Evolutionary conservation across 768 basidiomycete genomes (phyloP).

Genomic region (Termitomyces sp.): DNA sequence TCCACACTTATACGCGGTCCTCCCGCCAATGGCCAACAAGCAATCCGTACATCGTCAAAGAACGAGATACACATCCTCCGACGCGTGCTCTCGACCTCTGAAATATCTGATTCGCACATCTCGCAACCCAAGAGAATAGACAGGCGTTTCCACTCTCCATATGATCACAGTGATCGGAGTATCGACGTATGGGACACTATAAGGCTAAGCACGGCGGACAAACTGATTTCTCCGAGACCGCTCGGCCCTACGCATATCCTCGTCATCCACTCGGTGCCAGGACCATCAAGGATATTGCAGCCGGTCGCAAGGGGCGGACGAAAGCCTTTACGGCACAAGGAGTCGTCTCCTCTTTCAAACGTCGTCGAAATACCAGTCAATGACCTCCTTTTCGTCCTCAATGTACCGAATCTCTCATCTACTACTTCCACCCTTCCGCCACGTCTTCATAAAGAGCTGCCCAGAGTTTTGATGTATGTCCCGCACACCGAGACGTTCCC

Average conservation of each 20-base stretch:
- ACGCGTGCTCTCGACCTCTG: conserved; percentile 22
- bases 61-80: conserved; percentile 15
- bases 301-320: neutral
- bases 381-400: conserved; percentile 30
- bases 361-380: conserved; percentile 30
- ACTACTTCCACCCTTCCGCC: conserved; percentile 19
- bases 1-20: conserved; percentile 17
- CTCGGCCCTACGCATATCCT: conserved; percentile 32
- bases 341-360: conserved; percentile 10
- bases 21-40: neutral
- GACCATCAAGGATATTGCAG: neutral
- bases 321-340: neutral
- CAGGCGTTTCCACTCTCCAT: neutral
- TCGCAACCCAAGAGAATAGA: neutral
- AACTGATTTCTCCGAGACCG: conserved; percentile 28
- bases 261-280: conserved; percentile 13
- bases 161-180: conserved; percentile 4
- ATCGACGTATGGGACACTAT: conserved; percentile 20
- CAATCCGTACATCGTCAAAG: neutral
- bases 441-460: conserved; percentile 28
- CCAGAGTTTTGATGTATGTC: conserved; percentile 24
- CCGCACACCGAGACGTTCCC: conserved; percentile 29
- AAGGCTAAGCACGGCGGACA: conserved; percentile 20
- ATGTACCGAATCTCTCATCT: conserved; percentile 27
- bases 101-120: conserved; percentile 8